Evolutionary conservation across 2,329 filamentous ascomycete species (phyloP), one percentile per base, ranked within the genome.

Genomic region (Diaporthe ilicicola): DNA sequence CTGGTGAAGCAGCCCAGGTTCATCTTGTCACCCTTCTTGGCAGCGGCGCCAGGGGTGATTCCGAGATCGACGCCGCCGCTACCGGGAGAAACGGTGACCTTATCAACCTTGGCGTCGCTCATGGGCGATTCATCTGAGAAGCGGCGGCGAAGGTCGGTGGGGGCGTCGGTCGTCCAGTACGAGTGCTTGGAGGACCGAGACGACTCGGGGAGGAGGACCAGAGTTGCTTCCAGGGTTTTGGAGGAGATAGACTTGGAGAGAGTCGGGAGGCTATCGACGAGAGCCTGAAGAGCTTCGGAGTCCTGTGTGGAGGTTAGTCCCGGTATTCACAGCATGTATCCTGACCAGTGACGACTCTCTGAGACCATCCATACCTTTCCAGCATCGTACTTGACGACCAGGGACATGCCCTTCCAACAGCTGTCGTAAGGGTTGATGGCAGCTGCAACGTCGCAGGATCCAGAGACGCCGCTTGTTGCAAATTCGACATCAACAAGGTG

Each of bases 1-100:
- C 91, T 91, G 66, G 85, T 80, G 85, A 97, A 95, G 87, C 95
- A 98, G 55, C 89, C 82, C n/a, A 71, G 64, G 34, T 73, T 73
- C 8, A 93, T 92, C 56, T 95, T 86, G 70, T 82, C 77, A 64
- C 82, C 77, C 74, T 77, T 80, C 65, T 76, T 70, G 66, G 81
- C 77, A 67, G 82, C 78, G 53, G 81, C 76, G 75, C 75, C 54
- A 66, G 74, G 3, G 77, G 77, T 24, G 77, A 77, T 34, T 37
- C 79, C 73, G 29, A 53, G 39, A 15, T 67, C 69, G 42, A 69
- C 37, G 51, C 54, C 70, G n/a, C 70, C 66, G 42, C 69, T 70
- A 51, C 73, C 74, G 19, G 75, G 53, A 22, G 69, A 62, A 50
- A 66, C 70, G 29, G 39, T 67, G 32, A 73, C 72, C 37, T 78